A percentile compares a stretch with the other conserved stretches of the same genome.
Conservation (phyloP, 257 asterid species). For the Striga asiatica region DNA sequence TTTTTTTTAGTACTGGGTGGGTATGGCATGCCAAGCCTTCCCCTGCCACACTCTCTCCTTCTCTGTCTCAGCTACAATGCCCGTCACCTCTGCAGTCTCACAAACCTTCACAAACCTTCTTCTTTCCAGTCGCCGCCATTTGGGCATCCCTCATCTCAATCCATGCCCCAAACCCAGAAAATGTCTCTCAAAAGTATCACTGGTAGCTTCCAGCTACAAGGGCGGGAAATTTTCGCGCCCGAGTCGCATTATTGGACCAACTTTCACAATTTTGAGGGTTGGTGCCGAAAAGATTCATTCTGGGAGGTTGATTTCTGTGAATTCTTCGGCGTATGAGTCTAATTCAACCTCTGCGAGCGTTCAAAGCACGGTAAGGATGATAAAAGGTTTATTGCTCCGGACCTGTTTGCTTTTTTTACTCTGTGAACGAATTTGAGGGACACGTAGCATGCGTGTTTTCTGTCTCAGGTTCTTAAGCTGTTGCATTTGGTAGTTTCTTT, state of each 20-base stretch:
- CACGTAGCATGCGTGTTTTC: background rate
- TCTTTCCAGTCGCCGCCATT: constrained; percentile 24
- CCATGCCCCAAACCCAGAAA: constrained; percentile 17
- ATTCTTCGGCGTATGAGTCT: constrained; percentile 35
- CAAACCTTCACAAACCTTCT: constrained; percentile 18
- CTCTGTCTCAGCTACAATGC: constrained; percentile 20
- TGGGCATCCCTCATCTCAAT: constrained; percentile 10
- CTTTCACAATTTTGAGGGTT: constrained; percentile 8
- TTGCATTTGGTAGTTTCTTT: constrained; percentile 73
- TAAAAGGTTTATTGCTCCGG: background rate
- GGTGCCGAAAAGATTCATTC: constrained; percentile 18
- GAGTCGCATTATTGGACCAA: constrained; percentile 11
- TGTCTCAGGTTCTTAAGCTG: constrained; percentile 47
- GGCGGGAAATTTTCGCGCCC: constrained; percentile 9
- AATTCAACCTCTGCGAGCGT: constrained; percentile 31
- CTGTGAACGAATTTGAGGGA: background rate
- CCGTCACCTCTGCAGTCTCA: constrained; percentile 34
- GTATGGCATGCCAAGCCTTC: constrained; percentile 31
- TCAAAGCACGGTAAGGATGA: constrained; percentile 47
- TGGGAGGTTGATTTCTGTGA: constrained; percentile 23
- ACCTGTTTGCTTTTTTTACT: background rate
- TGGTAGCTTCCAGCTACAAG: too few species aligned
- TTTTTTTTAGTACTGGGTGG: too few species aligned
- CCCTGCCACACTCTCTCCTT: constrained; percentile 18
- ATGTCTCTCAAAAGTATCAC: too few species aligned